Evolutionary conservation across 2,329 filamentous ascomycete genomes (phyloP), one percentile per base, ranked within the genome.

Genomic region (Madurella mycetomatis): DNA sequence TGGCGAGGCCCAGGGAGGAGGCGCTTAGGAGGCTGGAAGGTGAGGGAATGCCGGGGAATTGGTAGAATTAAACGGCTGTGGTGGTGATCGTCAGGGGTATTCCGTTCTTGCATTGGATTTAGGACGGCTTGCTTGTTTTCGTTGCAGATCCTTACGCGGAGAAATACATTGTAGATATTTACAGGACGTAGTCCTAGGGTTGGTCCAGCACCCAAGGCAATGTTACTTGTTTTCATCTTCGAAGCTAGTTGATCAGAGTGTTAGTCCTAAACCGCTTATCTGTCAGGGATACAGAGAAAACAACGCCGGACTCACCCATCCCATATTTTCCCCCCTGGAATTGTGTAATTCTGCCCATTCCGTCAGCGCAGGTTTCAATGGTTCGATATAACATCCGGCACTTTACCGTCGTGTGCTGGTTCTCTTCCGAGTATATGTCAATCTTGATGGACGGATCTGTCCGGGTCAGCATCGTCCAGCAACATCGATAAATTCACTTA

Each of bases 241-340:
- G 9, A 37, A 37, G 11, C 34, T 37, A 9, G 4, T 37, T 7
- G 25, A 7, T 37, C 9, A 9, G n/a, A n/a, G 4, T 37, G 13
- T 37, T 37, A 37, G 34, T 9, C 34, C 34, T 37, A 15, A 15
- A 25, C 25, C 3, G 25, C 25, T 25, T 25, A 4, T 16, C 16
- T n/a, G 9, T 16, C 41, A 42, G 19, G 12, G 12, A 34, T 30
- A 32, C 12, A 47, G 45, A 47, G 4, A 9, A 37, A 15, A 37
- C 13, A 11, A 37, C 34, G 11, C 34, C 9, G 13, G 5, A 57
- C 60, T 65, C 55, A 72, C 66, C 69, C 69, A 16, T 67, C 62
- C 71, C 71, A 73, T 41, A 73, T 68, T n/a, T 67, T 70, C 5
- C 70, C 70, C 13, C 71, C 72, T 1, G 70, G 64, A 32, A 73